phyloP scores from a whole-genome alignment of 78 protist genomes.

The Chrysochromulina tobinii region DNA sequence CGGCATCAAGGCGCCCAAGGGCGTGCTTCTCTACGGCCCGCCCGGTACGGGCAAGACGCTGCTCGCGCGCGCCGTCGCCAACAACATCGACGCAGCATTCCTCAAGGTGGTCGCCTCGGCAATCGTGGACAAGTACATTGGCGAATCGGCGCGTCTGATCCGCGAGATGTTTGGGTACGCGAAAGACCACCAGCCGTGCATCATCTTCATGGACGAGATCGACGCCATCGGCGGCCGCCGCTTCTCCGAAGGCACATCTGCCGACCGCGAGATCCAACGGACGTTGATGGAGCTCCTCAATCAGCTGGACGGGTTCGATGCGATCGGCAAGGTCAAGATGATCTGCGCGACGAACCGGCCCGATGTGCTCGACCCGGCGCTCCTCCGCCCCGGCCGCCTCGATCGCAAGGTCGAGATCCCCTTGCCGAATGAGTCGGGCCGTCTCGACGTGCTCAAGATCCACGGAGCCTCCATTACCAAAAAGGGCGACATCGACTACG shows the following conservation, averaged over 20 bases:
- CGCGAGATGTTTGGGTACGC: constrained; percentile 99
- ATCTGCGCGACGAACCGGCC: constrained; percentile 99
- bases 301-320: constrained; percentile 98
- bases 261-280: constrained; percentile 98
- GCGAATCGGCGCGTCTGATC: constrained; percentile 98
- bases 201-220: constrained; percentile 99
- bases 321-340: constrained; percentile 91
- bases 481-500: constrained; percentile 94
- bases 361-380: constrained; percentile 91
- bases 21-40: constrained; percentile 95
- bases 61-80: constrained; percentile 98
- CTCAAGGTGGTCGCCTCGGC: constrained; percentile 97
- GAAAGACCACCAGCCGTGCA: constrained; percentile 96
- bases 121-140: constrained; percentile 99
- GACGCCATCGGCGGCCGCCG: constrained; percentile 99
- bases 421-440: constrained; percentile 96
- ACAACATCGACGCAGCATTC: constrained; percentile 92
- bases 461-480: constrained; percentile 91
- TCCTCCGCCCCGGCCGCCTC: constrained; percentile 95
- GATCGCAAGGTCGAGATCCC: constrained; percentile 96
- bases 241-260: constrained; percentile 93
- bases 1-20: constrained; percentile 98
- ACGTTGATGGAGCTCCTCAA: constrained; percentile 98
- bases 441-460: constrained; percentile 92
- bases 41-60: constrained; percentile 96